phyloP scores from a whole-genome alignment of 495 filamentous ascomycete genomes.

The Elaphomyces granulatus region DNA sequence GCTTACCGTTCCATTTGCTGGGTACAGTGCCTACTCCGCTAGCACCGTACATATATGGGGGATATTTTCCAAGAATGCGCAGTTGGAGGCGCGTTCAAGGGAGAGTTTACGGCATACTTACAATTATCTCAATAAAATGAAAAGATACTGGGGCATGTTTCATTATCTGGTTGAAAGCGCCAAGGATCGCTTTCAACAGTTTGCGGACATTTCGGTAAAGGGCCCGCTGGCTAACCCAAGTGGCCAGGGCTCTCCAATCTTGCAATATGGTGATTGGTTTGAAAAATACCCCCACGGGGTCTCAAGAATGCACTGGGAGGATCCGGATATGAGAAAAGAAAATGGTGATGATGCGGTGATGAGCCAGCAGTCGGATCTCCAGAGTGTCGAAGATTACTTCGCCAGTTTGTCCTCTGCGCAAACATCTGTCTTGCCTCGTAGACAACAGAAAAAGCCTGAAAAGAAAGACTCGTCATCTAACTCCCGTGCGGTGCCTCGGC shows the following conservation, averaged over 20 bases:
- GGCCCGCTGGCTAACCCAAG: conserved; percentile 32
- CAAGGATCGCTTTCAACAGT: conserved; percentile 75
- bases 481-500: too few relatives aligned
- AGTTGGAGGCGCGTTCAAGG: conserved; percentile 64
- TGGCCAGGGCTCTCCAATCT: conserved; percentile 49
- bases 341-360: conserved; percentile 67
- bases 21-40: conserved; percentile 86
- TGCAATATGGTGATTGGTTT: conserved; percentile 98
- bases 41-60: conserved; percentile 88
- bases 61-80: conserved; percentile 68
- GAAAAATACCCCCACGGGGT: conserved; percentile 89
- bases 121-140: conserved; percentile 84
- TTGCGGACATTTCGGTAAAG: conserved; percentile 56
- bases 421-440: conserved; percentile 31
- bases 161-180: conserved; percentile 90
- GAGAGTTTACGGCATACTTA: conserved; percentile 80
- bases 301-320: conserved; percentile 67
- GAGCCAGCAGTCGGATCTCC: conserved; percentile 73
- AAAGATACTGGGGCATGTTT: conserved; percentile 96
- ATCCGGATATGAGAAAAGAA: conserved; percentile 56
- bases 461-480: conserved; percentile 4
- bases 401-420: conserved; percentile 58
- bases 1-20: conserved; percentile 80
- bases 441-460: conserved; percentile 16
- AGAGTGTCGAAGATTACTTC: conserved; percentile 93